Conservation (phyloP, 2,329 filamentous ascomycete genomes). For the Calonectria multiphialidica region DNA sequence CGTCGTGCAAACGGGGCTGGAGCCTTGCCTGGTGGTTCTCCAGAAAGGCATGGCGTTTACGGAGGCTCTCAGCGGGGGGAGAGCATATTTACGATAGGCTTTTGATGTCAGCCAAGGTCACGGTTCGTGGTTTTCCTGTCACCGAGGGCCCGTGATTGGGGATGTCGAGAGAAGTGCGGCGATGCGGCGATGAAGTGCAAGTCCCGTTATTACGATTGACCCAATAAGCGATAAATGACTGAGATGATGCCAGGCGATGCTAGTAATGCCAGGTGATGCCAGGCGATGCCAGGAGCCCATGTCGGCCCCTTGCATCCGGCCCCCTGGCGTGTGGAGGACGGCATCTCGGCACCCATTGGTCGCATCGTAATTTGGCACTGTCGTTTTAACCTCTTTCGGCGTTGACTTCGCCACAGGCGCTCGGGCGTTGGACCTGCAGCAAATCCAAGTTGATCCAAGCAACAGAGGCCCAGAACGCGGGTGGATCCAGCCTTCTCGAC, state of each 20-base stretch:
- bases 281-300: background rate
- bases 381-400: background rate
- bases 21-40: background rate
- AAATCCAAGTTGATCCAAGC: background rate
- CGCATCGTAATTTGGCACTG: background rate
- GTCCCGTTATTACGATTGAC: slow-evolving; percentile 19
- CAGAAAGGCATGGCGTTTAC: background rate
- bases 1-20: background rate
- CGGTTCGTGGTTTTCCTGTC: background rate
- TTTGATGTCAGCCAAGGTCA: background rate
- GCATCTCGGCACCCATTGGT: background rate
- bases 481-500: background rate
- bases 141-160: background rate
- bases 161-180: background rate
- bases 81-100: background rate
- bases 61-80: background rate
- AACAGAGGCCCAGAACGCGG: slow-evolving; percentile 2
- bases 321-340: background rate
- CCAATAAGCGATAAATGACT: background rate
- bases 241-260: no score
- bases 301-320: slow-evolving; percentile 15
- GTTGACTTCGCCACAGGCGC: slow-evolving; percentile 4
- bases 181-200: no score
- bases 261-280: no score
- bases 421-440: background rate